Evolutionary conservation across 257 asterid species (phyloP), one percentile per base, ranked within the genome.

Genomic region (Solanum gracilifrons): DNA sequence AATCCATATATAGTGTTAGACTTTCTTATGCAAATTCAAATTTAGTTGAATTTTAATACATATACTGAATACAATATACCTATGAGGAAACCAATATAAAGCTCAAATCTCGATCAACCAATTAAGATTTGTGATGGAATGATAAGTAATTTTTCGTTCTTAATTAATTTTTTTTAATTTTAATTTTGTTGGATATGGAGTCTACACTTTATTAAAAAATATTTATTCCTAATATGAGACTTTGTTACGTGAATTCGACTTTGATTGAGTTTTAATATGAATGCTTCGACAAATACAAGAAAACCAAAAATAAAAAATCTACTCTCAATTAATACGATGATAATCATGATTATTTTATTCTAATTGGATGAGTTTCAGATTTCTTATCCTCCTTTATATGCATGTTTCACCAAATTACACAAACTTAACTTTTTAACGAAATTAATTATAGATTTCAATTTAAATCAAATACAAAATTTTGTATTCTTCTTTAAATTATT

Each of bases 141-240:
- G 9, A 27, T 68, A 68, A 25, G 1, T 5, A 12, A 3, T 27
- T 5, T 25, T 66, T 68, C 9, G 0, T 66, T 6, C 4, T 66
- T 66, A n/a, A n/a, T 2, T 1, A 3, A 1, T 0, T 2, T 11
- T 11, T 10, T 66, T 68, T 18, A 2, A 6, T 68, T 68, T 68
- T 4, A 27, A 16, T 7, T 16, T 0, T 68, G 2, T 13, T 68
- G 5, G 0, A 10, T 69, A 31, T 0, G 12, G 1, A 15, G 1
- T 12, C 35, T 1, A 66, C 3, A 48, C 35, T 66, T 66, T 13
- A 0, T 27, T 5, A 25, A 2, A 16, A 7, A 66, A 2, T 5
- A 5, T 5, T 5, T 66, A 27, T 29, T 31, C 2, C 8, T 25
- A 66, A 25, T 25, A 10, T 66, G 1, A 5, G 20, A 48, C 8